These are phyloP conservation scores for Punctularia strigosozonata DNA, from an alignment of 768 basidiomycete genomes.

Conservation along the genomic window DNA sequence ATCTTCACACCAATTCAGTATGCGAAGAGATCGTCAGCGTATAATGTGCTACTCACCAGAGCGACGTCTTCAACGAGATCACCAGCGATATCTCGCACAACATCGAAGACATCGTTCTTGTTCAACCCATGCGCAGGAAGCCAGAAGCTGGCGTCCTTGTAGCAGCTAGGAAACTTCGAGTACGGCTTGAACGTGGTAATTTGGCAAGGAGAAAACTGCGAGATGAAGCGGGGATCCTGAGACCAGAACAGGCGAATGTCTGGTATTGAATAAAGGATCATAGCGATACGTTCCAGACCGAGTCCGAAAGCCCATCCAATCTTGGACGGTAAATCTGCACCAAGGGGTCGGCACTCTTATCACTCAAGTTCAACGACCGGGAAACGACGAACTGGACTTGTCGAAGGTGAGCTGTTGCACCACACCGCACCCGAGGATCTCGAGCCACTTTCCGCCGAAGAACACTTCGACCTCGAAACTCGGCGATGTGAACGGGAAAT, in stretches of 20 bases:
- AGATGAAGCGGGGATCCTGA: conserved; percentile 70
- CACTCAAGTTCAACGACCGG: not conserved
- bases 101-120: conserved; percentile 86
- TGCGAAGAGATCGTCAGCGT: not conserved
- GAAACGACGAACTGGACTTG: conserved; percentile 55
- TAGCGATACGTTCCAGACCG: conserved; percentile 92
- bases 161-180: conserved; percentile 85
- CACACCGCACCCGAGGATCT: conserved; percentile 91
- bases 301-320: conserved; percentile 98
- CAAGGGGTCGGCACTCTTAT: no score
- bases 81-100: conserved; percentile 86
- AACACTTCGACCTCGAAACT: conserved; percentile 98
- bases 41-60: conserved; percentile 36
- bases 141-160: conserved; percentile 97
- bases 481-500: conserved; percentile 96
- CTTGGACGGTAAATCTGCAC: conserved; percentile 65
- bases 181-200: conserved; percentile 83
- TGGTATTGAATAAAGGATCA: conserved; percentile 94
- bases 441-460: conserved; percentile 93
- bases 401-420: conserved; percentile 83
- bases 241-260: conserved; percentile 99
- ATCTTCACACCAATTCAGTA: conserved; percentile 37
- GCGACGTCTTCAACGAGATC: conserved; percentile 88
- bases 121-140: conserved; percentile 30
- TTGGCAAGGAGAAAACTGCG: conserved; percentile 69